Evolutionary conservation across 1,284 basidiomycete genomes (phyloP), one percentile per base, ranked within the genome.

Genomic region (Cutaneotrichosporon dermatis): DNA sequence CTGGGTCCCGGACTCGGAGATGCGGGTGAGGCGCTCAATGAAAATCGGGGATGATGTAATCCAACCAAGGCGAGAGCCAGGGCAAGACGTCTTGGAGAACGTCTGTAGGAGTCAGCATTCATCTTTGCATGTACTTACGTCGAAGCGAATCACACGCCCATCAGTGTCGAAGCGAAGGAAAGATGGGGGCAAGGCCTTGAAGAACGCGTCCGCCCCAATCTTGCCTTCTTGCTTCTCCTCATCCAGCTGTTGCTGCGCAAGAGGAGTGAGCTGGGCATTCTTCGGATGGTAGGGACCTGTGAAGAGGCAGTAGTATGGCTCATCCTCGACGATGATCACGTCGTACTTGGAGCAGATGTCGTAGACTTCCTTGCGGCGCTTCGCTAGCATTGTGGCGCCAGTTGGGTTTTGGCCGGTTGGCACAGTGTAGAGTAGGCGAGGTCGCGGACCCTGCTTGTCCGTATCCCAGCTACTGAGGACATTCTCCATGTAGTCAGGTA

Each of bases 41-140:
- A 79, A 79, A 10, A 76, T 56, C 0, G 77, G 76, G 33, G 73
- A 75, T 11, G 76, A 63, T 0, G 88, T 90, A 70, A 88, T 87
- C 86, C 86, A 92, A 1, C 90, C 89, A 10, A 91, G 76, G 6
- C 89, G 84, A 55, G 83, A 84, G 1, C 89, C 90, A 3, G 89
- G 89, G 1, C 86, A 87, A 55, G 90, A 83, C 2, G 85, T 88
- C 83, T 90, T 91, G 37, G 87, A 89, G 73, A 91, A 90, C 0
- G 87, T 77, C 71, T 75, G 48, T 25, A 25, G 37, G 11, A 2
- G 62, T 67, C 51, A 69, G 65, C 49, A n/a, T 3, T 9, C 13
- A 4, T 16, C 4, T 10, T 0, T 34, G 36, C 5, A 3, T 6
- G 6, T 2, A 71, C 74, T 71, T 54, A 76, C 74, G 58, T 79